Evolutionary conservation across 371 early-diverging fungal genomes (phyloP).

Genomic region (Rhizopus delemar): DNA sequence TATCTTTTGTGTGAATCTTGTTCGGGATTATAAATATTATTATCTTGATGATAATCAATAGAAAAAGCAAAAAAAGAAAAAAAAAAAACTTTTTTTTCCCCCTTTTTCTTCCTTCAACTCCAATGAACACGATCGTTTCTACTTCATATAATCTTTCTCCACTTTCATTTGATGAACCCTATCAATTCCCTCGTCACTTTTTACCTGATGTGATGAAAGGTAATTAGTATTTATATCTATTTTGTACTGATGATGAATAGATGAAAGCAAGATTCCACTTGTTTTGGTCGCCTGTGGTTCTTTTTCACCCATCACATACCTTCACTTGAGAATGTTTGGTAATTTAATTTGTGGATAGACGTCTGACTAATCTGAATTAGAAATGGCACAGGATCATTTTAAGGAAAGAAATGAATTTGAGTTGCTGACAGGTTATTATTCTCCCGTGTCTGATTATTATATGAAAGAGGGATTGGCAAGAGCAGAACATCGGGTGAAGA

Average conservation of each 20-base stretch:
- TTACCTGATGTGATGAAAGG: conserved; percentile 35
- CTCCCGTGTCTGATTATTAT: conserved; percentile 93
- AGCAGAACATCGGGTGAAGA: conserved; percentile 86
- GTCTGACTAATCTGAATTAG: conserved; percentile 78
- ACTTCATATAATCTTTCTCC: conserved; percentile 27
- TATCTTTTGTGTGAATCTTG: too few species aligned
- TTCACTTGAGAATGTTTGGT: conserved; percentile 98
- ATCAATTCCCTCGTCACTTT: conserved; percentile 28
- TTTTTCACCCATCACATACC: conserved; percentile 95
- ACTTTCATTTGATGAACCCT: conserved; percentile 25
- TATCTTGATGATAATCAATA: too few species aligned
- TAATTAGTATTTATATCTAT: not conserved
- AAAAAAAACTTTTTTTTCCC: not conserved
- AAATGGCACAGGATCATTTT: conserved; percentile 92
- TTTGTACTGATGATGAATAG: conserved; percentile 34
- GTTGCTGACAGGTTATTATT: conserved; percentile 92
- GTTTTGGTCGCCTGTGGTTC: conserved; percentile 97
- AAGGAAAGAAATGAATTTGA: conserved; percentile 73
- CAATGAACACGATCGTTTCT: conserved; percentile 17
- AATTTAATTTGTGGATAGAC: conserved; percentile 64
- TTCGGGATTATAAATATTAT: too few species aligned
- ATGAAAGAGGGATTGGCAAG: conserved; percentile 87
- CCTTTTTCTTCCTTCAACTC: not conserved
- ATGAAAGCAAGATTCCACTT: conserved; percentile 83
- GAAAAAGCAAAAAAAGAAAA: not conserved